Percentiles rank a stretch among this genome's conserved stretches.
Evolutionary conservation across 2,329 filamentous ascomycete genomes (phyloP).

Genomic region (Cercospora sp.): DNA sequence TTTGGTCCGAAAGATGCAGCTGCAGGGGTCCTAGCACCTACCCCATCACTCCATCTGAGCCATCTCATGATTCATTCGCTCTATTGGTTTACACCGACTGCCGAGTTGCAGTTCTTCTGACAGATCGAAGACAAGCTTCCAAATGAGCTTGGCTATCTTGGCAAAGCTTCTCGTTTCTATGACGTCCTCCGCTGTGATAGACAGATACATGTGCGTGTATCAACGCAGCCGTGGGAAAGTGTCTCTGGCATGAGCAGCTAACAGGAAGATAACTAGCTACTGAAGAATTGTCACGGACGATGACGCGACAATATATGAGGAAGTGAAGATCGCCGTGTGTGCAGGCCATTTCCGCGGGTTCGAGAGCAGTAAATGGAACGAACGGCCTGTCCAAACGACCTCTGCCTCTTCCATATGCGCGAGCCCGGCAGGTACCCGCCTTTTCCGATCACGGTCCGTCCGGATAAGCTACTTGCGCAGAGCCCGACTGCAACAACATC

Average conservation of each 20-base stretch:
- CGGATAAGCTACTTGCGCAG: background rate
- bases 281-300: background rate
- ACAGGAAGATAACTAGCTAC: background rate
- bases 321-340: background rate
- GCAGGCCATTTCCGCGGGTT: background rate
- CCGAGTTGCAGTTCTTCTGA: background rate
- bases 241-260: background rate
- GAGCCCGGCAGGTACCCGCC: background rate
- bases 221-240: background rate
- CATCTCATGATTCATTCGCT: background rate
- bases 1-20: background rate
- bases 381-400: background rate
- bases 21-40: background rate
- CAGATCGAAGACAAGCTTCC: background rate
- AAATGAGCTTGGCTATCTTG: background rate
- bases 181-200: background rate
- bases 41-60: background rate
- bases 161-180: background rate
- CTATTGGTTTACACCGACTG: background rate
- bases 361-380: background rate
- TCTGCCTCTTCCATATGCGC: background rate
- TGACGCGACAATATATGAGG: background rate
- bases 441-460: background rate
- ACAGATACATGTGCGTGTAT: background rate
- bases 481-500: background rate